These are phyloP conservation scores for Stylonectria norvegica DNA, from an alignment of 2,329 filamentous ascomycete genomes.

Conservation along the genomic window DNA sequence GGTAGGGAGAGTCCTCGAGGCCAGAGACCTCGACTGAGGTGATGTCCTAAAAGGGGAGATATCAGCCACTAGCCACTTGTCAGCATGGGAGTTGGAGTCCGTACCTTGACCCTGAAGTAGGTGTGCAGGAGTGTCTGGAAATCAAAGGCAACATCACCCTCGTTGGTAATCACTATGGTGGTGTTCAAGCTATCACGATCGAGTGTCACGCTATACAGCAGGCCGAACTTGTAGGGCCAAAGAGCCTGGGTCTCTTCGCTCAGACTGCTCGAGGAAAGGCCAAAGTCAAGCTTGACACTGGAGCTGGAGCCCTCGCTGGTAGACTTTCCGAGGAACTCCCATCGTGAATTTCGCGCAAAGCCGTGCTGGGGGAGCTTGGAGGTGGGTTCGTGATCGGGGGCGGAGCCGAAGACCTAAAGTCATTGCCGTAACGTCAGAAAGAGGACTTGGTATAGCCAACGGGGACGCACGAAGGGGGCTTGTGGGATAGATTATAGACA, in stretches of 20 bases:
- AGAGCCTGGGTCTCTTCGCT: constrained; percentile 63
- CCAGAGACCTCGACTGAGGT: constrained; percentile 67
- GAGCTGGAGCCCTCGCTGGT: constrained; percentile 52
- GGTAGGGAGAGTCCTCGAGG: constrained; percentile 71
- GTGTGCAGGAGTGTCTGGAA: constrained; percentile 91
- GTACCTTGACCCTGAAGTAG: constrained; percentile 77
- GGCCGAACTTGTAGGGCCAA: constrained; percentile 84
- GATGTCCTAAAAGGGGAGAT: constrained; percentile 64
- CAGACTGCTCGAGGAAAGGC: constrained; percentile 72
- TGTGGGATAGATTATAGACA: constrained; percentile 41
- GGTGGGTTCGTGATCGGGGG: constrained; percentile 73
- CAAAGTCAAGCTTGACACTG: constrained; percentile 92
- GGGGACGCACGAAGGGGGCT: too few species aligned
- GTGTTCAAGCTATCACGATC: constrained; percentile 72
- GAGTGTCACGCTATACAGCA: constrained; percentile 91
- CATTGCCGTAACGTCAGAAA: constrained; percentile 5
- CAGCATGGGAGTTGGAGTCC: constrained; percentile 21
- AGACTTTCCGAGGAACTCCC: constrained; percentile 92
- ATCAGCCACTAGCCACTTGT: neutral
- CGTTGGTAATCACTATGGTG: constrained; percentile 82
- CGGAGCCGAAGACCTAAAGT: constrained; percentile 76
- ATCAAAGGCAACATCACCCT: constrained; percentile 77
- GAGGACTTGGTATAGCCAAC: neutral
- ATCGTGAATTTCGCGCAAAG: constrained; percentile 83
- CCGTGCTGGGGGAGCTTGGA: constrained; percentile 85